Base-by-base conservation (phyloP, 164 flowering plant species). In the Echeveria elegans region DNA sequence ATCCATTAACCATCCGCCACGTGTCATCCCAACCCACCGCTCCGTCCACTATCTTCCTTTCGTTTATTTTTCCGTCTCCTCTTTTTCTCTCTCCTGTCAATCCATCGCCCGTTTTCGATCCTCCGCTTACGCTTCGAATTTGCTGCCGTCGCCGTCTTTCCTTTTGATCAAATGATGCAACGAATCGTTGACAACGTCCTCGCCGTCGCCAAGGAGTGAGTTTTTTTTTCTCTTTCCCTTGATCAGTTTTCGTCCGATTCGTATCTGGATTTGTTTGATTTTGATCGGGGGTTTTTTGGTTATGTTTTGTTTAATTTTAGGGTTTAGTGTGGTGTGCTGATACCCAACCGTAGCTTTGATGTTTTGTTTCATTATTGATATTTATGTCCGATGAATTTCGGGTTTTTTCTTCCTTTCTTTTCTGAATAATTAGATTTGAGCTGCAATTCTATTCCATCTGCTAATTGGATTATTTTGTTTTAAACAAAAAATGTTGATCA, bases 141-240 rank as follows among this genome's bases (percentile, higher is more conserved):
- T 60, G 64, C 65, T 48, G 64, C 43, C n/a, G n/a, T n/a, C n/a
- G n/a, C n/a, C n/a, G n/a, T n/a, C n/a, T n/a, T n/a, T n/a, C n/a
- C 58, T 0, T 14, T 15, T 41, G 34, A 28, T 0, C 12, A 24
- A 28, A 72, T 70, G 73, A 82, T 90, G 87, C 94, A 86, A 76
- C 82, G 96, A 67, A 23, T 82, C 67, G 98, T 90, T 50, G 98
- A 93, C 80, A 69, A 77, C 72, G 85, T 72, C 69, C 86, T 93
- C 63, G 97, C 98, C 29, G 81, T 93, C 58, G 77, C 88, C 43
- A 93, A 93, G 79, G 98, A 93, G 98, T 90, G 24, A 80, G 92
- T 70, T 34, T 29, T 61, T 15, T 4, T n/a, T n/a, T n/a, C n/a
- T n/a, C n/a, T n/a, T n/a, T n/a, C n/a, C n/a, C n/a, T n/a, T n/a